phyloP scores from a whole-genome alignment of 2,329 filamentous ascomycete species.

The Colletotrichum horii region DNA sequence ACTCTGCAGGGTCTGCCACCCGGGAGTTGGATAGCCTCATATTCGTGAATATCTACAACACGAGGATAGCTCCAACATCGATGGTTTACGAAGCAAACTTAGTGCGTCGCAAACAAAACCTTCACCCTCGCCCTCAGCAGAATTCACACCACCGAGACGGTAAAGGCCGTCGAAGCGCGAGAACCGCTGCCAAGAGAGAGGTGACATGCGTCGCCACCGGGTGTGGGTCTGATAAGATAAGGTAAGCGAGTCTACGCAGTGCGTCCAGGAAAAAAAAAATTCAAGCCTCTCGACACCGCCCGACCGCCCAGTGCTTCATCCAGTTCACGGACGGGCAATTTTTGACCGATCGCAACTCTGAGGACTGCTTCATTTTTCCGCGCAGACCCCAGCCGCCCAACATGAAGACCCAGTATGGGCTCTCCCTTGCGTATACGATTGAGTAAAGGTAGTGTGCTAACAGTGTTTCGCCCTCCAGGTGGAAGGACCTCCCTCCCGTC shows the following conservation, averaged over 20 bases:
- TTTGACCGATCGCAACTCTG: slow-evolving; percentile 20
- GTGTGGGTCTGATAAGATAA: slow-evolving; percentile 23
- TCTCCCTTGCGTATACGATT: not conserved
- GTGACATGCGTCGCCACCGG: not conserved
- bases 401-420: slow-evolving; percentile 24
- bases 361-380: slow-evolving; percentile 16
- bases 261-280: slow-evolving; percentile 20
- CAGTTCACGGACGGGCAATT: slow-evolving; percentile 6
- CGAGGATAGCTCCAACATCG: not conserved
- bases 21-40: not conserved
- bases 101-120: not conserved
- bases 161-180: not conserved
- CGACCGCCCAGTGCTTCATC: not conserved
- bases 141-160: not conserved
- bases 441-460: not conserved
- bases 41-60: not conserved
- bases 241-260: slow-evolving; percentile 25
- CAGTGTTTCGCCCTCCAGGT: slow-evolving; percentile 31
- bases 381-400: slow-evolving; percentile 16
- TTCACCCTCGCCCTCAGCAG: not conserved
- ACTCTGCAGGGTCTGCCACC: not conserved
- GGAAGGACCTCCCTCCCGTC: slow-evolving; percentile 84
- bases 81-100: not conserved
- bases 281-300: slow-evolving; percentile 11
- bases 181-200: not conserved